Conservation (phyloP, 495 filamentous ascomycete genomes). For the Lasiosphaeria ovina region DNA sequence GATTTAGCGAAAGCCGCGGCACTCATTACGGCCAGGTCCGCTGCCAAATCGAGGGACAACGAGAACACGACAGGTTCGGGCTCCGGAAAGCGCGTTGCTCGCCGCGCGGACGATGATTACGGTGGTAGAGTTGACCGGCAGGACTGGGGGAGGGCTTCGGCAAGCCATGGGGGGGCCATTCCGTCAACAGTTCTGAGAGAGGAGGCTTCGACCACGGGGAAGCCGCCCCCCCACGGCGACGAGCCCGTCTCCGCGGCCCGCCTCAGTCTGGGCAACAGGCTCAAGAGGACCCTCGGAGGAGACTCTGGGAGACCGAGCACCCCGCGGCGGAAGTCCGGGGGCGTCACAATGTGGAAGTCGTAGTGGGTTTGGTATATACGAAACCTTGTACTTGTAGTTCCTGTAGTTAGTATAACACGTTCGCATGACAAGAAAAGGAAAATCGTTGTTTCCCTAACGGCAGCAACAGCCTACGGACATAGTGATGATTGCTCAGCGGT, state of each 20-base stretch:
- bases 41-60: not conserved
- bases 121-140: slow-evolving; percentile 26
- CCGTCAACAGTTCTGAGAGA: slow-evolving; percentile 1
- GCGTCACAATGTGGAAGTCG: slow-evolving; percentile 24
- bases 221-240: slow-evolving; percentile 24
- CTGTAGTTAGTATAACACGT: too few species aligned
- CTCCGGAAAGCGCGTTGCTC: too few species aligned
- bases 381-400: too few species aligned
- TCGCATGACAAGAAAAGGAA: too few species aligned
- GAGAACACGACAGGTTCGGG: not conserved
- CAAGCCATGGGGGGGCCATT: slow-evolving; percentile 9
- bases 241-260: slow-evolving; percentile 43
- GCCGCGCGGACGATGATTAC: not conserved
- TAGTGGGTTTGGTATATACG: too few species aligned
- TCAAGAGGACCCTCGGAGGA: slow-evolving; percentile 40
- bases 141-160: slow-evolving; percentile 36
- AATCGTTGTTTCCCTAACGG: too few species aligned
- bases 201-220: not conserved
- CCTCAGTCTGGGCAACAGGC: slow-evolving; percentile 45
- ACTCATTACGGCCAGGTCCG: not conserved
- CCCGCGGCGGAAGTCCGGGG: slow-evolving; percentile 26
- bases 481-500: not conserved
- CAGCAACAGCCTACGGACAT: too few species aligned
- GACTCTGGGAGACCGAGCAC: slow-evolving; percentile 25
- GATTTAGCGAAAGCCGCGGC: slow-evolving; percentile 22